Conservation (phyloP, 2,329 filamentous ascomycete genomes). For the Aspergillus felis region DNA sequence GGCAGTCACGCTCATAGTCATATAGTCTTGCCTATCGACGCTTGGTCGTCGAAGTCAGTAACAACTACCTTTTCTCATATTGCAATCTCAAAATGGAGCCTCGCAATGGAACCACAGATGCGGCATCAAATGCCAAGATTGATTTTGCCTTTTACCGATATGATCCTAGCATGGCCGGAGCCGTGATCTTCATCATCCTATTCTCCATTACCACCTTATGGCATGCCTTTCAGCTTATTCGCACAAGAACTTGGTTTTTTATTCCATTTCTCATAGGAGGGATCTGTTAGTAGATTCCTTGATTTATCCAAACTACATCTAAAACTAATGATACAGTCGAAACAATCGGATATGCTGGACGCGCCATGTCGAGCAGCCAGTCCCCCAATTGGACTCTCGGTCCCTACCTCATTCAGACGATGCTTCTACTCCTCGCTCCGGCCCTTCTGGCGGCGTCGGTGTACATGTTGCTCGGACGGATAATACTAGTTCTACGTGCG, state of each 20-base stretch:
- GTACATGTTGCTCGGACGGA: constrained; percentile 39
- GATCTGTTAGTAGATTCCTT: constrained; percentile 10
- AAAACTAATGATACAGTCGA: constrained; percentile 39
- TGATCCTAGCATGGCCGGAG: no score
- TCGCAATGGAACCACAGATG: no score
- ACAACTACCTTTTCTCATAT: no score
- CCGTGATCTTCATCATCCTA: no score
- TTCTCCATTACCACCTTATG: constrained; percentile 1
- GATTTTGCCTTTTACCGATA: no score
- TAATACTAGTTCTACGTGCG: constrained; percentile 30
- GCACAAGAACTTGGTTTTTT: constrained; percentile 19
- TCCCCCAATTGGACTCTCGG: constrained; percentile 8
- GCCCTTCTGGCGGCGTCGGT: constrained; percentile 39
- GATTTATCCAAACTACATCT: no score
- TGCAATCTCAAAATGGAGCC: no score
- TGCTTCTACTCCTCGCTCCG: constrained; percentile 37
- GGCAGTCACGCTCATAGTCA: no score
- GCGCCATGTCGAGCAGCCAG: constrained; percentile 9
- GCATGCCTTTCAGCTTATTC: constrained; percentile 14
- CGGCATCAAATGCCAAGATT: no score
- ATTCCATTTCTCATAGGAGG: constrained; percentile 41
- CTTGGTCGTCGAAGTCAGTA: no score
- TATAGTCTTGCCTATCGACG: no score
- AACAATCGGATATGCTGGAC: constrained; percentile 28
- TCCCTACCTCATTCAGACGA: constrained; percentile 32